Evolutionary conservation across 2,329 filamentous ascomycete genomes (phyloP).

Genomic region (Fusarium mundagurra): DNA sequence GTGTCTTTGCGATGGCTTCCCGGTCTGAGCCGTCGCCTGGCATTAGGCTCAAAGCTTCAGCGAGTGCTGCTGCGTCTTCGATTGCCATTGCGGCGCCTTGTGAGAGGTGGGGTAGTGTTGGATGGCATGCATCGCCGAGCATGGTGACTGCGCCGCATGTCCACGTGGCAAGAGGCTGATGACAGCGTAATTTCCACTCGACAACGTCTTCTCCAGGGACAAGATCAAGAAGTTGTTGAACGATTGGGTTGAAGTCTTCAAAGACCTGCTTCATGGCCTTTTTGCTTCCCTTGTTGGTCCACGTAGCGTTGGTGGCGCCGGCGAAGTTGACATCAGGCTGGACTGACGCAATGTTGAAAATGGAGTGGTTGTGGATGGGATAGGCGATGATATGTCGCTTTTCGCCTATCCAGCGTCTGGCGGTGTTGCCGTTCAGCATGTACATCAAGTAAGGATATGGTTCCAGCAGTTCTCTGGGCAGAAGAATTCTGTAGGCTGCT

Average conservation of each 20-base stretch:
- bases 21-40: neutral
- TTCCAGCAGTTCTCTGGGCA: neutral
- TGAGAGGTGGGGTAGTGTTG: conserved; percentile 5
- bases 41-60: neutral
- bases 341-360: conserved; percentile 16
- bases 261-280: conserved; percentile 18
- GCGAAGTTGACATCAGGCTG: conserved; percentile 26
- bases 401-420: conserved; percentile 12
- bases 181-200: conserved; percentile 15
- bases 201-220: conserved; percentile 5
- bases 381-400: conserved; percentile 22
- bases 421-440: conserved; percentile 3
- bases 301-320: conserved; percentile 5
- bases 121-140: conserved; percentile 14
- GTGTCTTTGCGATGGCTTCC: neutral
- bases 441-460: conserved; percentile 10
- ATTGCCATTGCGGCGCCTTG: conserved; percentile 23
- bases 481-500: conserved; percentile 1
- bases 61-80: neutral
- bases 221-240: conserved; percentile 7
- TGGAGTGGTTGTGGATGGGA: conserved; percentile 19
- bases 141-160: neutral
- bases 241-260: conserved; percentile 6
- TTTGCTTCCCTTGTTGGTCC: conserved; percentile 22
- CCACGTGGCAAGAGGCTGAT: conserved; percentile 15